These are phyloP conservation scores for Angophora floribunda DNA, from an alignment of 345 rosid genomes.

Conservation along the genomic window DNA sequence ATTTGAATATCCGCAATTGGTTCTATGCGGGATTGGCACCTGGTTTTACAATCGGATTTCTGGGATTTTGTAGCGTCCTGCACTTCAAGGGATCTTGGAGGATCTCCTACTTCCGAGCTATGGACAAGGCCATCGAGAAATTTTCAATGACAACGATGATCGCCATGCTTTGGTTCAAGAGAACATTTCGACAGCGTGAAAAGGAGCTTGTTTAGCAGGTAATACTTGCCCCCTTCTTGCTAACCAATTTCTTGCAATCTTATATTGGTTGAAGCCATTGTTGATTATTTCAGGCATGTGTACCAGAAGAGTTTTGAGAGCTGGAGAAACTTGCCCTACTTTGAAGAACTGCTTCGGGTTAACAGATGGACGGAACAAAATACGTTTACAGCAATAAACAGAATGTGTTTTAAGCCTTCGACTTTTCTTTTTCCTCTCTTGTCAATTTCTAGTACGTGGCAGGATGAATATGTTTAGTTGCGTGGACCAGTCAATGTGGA, in stretches of 20 bases:
- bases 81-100: not conserved
- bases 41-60: not conserved
- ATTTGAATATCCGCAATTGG: not conserved
- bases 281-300: not conserved
- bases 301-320: not conserved
- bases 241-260: not conserved
- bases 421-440: not conserved
- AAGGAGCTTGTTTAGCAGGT: not conserved
- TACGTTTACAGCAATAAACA: not conserved
- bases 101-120: not conserved
- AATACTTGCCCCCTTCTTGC: not conserved
- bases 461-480: not conserved
- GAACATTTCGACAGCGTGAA: not conserved
- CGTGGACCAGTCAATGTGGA: rapidly evolving
- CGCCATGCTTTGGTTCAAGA: not conserved
- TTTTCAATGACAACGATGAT: not conserved
- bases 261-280: not conserved
- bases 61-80: not conserved
- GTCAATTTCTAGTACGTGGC: not conserved
- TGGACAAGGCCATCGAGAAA: not conserved
- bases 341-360: not conserved
- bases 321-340: not conserved
- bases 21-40: not conserved
- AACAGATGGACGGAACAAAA: not conserved
- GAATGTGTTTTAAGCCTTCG: not conserved